These are phyloP conservation scores for Daldinia grandis DNA, from an alignment of 495 filamentous ascomycete species.

Conservation along the genomic window DNA sequence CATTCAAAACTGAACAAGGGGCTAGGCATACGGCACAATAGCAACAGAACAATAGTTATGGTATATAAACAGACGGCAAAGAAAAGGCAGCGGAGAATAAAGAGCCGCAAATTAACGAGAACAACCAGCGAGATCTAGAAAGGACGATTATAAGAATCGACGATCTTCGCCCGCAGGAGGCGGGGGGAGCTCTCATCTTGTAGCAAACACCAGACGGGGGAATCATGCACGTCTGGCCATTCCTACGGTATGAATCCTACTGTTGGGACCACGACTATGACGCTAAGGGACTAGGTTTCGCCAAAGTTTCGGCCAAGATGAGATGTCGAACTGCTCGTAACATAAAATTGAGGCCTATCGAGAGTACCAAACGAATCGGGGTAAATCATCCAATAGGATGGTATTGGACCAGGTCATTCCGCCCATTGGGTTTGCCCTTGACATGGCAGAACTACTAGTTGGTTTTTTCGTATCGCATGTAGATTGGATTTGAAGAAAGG, in stretches of 20 bases:
- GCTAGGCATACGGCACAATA: conserved; percentile 11
- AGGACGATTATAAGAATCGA: conserved; percentile 24
- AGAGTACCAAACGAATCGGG: conserved; percentile 39
- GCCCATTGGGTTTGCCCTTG: conserved; percentile 7
- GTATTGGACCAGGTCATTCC: conserved; percentile 27
- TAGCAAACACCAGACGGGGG: conserved; percentile 18
- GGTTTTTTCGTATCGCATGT: conserved; percentile 16
- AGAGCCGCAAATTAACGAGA: conserved; percentile 27
- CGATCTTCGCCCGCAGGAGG: conserved; percentile 31
- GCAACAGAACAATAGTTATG: conserved; percentile 30
- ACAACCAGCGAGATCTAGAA: conserved; percentile 34
- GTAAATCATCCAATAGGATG: conserved; percentile 23
- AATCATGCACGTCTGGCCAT: conserved; percentile 12
- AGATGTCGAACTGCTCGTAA: conserved; percentile 24
- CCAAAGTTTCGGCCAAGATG: conserved; percentile 34
- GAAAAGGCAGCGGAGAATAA: conserved; percentile 30
- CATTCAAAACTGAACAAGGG: conserved; percentile 30
- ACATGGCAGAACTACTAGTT: neutral
- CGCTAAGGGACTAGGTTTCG: conserved; percentile 26
- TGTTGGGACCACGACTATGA: conserved; percentile 3
- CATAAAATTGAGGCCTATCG: conserved; percentile 35
- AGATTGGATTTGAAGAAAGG: conserved; percentile 35
- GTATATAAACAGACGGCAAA: conserved; percentile 29
- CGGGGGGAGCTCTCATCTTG: conserved; percentile 40
- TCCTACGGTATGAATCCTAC: neutral